Evolutionary conservation across 306 rosid species (phyloP), one percentile per base, ranked within the genome.

Genomic region (Lotus japonicus): DNA sequence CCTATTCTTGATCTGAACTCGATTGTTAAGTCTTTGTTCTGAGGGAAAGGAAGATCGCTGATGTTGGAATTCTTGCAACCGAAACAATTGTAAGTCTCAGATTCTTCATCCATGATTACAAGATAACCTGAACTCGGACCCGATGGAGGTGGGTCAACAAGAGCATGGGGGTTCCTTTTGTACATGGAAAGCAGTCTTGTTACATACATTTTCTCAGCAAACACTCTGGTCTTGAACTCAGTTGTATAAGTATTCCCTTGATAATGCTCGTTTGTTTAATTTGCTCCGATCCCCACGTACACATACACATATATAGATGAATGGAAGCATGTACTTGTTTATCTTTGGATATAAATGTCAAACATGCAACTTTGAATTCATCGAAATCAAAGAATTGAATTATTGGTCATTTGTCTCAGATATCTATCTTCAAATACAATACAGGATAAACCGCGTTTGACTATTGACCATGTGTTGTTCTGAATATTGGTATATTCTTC

Each of bases 81-180:
- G 3, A 76, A 79, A 51, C 21, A 64, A 2, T 39, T 15, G 43
- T 28, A 66, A 4, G 45, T 48, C 39, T 71, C 64, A 41, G 87
- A 53, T 63, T 62, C 82, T 38, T 79, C 78, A 59, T 79, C 87
- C 0, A 42, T 61, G 41, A 76, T 58, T 10, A 83, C 84, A 49
- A 83, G 58, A 38, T 71, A 42, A 14, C 84, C 68, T 26, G 82
- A 66, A 15, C 67, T 78, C 12, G 86, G 86, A 0, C 83, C 81
- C 10, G 64, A 49, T 4, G 83, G 76, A 3, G 84, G 77, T 0
- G 71, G 55, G 3, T 56, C 41, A 7, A 68, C 72, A 3, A 76
- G 50, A 8, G 72, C 82, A 28, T 23, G 41, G 2, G 76, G 77
- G 17, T 62, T 66, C 36, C 9, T 72, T 56, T 63, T 67, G 77